Evolutionary conservation across 2,329 filamentous ascomycete species (phyloP).

Genomic region (Graphium sp.): DNA sequence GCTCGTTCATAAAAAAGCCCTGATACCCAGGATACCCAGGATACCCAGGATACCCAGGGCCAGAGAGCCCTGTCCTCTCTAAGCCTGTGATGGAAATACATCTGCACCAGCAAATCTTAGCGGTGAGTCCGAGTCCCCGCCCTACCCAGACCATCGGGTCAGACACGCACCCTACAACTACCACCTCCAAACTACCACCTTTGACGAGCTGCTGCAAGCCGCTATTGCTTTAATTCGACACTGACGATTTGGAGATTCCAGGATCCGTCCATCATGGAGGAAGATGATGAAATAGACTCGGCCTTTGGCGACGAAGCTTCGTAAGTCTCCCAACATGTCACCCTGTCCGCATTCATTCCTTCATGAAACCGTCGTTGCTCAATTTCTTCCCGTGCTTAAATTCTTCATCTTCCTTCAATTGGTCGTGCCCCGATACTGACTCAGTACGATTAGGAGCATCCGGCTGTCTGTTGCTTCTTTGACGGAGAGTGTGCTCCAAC

Average conservation of each 20-base stretch:
- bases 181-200: too few relatives aligned
- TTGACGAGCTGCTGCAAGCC: neutral
- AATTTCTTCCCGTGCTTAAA: neutral
- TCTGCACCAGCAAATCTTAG: too few relatives aligned
- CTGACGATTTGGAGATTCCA: too few relatives aligned
- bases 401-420: slow-evolving; percentile 1
- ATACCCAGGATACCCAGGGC: too few relatives aligned
- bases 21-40: too few relatives aligned
- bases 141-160: too few relatives aligned
- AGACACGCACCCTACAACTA: too few relatives aligned
- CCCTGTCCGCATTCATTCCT: neutral
- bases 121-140: too few relatives aligned
- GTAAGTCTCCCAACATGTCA: neutral
- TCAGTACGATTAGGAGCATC: slow-evolving; percentile 2
- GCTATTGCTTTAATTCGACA: neutral
- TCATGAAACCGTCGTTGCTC: neutral
- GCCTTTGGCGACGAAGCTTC: neutral
- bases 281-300: neutral
- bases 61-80: too few relatives aligned
- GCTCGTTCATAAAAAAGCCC: too few relatives aligned
- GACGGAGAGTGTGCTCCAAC: slow-evolving; percentile 13
- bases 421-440: too few relatives aligned
- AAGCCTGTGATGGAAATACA: too few relatives aligned
- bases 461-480: slow-evolving; percentile 14
- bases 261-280: neutral